Conservation (phyloP, 2,329 filamentous ascomycete genomes). For the Rugonectria rugulosa region DNA sequence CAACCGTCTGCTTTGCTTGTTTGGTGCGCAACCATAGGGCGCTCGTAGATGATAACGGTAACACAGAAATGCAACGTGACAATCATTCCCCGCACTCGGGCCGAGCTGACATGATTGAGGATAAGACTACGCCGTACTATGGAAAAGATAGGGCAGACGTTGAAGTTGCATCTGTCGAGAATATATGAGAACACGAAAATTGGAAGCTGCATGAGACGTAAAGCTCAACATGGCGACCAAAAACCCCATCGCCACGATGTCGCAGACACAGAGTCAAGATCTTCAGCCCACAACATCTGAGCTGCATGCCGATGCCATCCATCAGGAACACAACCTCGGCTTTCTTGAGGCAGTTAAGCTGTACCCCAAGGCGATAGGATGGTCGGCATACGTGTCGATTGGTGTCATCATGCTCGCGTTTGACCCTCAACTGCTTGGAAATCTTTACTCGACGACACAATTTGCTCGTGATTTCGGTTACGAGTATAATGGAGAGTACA, state of each 20-base stretch:
- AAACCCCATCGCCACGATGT: neutral
- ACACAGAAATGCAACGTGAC: neutral
- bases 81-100: neutral
- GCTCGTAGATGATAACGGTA: no score
- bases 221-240: neutral
- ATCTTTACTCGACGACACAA: neutral
- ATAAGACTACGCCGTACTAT: neutral
- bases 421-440: neutral
- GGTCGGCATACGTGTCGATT: neutral
- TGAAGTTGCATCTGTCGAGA: neutral
- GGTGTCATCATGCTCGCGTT: neutral
- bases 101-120: neutral
- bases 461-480: neutral
- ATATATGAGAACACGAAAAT: neutral
- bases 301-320: neutral
- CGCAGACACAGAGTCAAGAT: neutral
- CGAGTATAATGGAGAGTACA: constrained; percentile 1
- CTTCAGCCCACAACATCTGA: neutral
- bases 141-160: neutral
- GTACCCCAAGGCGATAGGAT: neutral
- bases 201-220: neutral
- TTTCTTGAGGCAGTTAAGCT: neutral
- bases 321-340: neutral
- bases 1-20: no score
- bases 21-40: no score